Base-by-base conservation (phyloP, 2,329 filamentous ascomycete species). In the Aureobasidium sp. region DNA sequence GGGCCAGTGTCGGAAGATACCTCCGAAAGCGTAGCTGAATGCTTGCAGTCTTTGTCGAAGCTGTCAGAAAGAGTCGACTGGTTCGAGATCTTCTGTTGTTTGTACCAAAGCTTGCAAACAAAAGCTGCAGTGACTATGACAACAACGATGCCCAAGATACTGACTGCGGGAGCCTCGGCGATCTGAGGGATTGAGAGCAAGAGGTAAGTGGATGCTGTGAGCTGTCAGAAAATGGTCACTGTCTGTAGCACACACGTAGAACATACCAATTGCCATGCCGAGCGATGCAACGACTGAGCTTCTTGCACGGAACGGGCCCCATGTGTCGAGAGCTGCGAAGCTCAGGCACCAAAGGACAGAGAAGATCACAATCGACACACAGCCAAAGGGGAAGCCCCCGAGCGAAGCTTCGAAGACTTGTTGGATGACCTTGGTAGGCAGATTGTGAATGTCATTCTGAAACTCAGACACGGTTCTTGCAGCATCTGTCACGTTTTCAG, bases 401-500 rank as follows among this genome's bases (percentile, higher is more conserved):
- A 57, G 17, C 5, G 54, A 57, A 21, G 42, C 54, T 38, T 47
- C 42, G 23, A 57, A 47, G 31, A 43, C 54, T 38, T 57, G 54
- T 2, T 57, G 54, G 13, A 57, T 29, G 23, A 57, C 54, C 21
- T 35, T 46, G n/a, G 58, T 38, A 17, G 46, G 47, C 9, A 60
- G 27, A n/a, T 54, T 60, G 27, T 60, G 37, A 17, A 54, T 46
- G 17, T 61, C 42, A 11, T 49, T 46, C 3, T 57, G 59, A 15
- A 61, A 40, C 8, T 61, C 59, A 2, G 50, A 46, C 3, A 53
- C 59, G 15, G 35, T 61, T 23, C 25, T 61, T 21, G 43, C 59
- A n/a, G 50, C 49, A 15, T 55, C 49, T 38, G 59, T 61, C 45
- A 59, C 45, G 25, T 59, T 59, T 23, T 59, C 43, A 3, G 45